Evolutionary conservation across 1,284 basidiomycete genomes (phyloP).

Genomic region (Rhodotorula sp.): DNA sequence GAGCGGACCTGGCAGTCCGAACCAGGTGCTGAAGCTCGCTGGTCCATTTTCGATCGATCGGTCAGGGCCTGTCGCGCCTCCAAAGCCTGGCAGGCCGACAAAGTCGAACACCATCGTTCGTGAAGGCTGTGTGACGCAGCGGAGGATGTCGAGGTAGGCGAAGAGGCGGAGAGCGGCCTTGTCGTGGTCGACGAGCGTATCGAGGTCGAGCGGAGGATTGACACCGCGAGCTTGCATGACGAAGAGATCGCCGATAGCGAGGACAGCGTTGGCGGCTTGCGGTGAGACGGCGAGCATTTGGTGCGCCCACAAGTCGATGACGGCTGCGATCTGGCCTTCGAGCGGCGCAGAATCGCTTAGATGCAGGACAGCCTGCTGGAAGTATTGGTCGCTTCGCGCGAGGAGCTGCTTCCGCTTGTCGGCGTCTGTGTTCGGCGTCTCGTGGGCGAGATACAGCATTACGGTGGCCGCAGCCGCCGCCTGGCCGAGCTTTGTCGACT

Average conservation of each 20-base stretch:
- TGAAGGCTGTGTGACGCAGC: background rate
- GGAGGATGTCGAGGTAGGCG: constrained; percentile 5
- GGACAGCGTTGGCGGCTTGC: background rate
- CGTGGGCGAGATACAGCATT: constrained; percentile 2
- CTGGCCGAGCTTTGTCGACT: constrained; percentile 1
- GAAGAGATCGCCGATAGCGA: constrained; percentile 6
- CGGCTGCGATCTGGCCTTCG: background rate
- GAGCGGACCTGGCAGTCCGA: too few species aligned
- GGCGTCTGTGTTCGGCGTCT: background rate
- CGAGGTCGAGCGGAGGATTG: constrained; percentile 1
- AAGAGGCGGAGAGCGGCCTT: background rate
- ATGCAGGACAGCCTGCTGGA: background rate
- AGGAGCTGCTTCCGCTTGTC: constrained; percentile 4
- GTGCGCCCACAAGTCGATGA: background rate
- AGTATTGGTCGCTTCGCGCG: constrained; percentile 5
- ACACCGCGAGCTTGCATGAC: constrained; percentile 1
- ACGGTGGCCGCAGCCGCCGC: background rate
- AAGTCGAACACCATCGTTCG: constrained; percentile 1
- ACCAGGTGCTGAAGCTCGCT: too few species aligned
- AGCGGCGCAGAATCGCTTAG: background rate
- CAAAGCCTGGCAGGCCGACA: background rate
- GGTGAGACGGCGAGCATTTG: background rate
- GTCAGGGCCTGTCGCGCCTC: background rate
- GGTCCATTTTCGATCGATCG: background rate
- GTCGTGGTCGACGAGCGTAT: background rate